Evolutionary conservation across 2,329 filamentous ascomycete genomes (phyloP).

Genomic region (Ambrosiella beaveri): DNA sequence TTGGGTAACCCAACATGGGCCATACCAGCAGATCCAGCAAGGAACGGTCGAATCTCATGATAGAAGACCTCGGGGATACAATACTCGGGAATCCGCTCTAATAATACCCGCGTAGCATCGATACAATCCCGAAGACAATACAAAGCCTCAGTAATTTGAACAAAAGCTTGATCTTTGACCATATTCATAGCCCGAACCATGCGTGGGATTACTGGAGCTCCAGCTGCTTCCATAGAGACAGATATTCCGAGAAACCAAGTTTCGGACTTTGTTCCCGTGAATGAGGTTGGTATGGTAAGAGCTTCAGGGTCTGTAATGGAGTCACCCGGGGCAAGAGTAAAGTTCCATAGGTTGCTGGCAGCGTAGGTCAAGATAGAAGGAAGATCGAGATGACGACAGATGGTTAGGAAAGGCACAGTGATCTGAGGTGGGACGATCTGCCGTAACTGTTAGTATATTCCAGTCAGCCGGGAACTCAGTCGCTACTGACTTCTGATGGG

Average conservation of each 20-base stretch:
- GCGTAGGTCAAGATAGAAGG: constrained; percentile 90
- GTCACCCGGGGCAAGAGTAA: constrained; percentile 64
- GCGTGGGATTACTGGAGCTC: constrained; percentile 67
- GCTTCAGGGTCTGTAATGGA: constrained; percentile 44
- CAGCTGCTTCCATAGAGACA: constrained; percentile 84
- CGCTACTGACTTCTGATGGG: constrained; percentile 34
- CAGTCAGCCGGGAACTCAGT: neutral
- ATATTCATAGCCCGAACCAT: constrained; percentile 79
- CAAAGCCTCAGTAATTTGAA: constrained; percentile 56
- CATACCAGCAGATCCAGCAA: constrained; percentile 97
- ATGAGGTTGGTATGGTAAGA: constrained; percentile 70
- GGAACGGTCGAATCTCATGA: constrained; percentile 79
- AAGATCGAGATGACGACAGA: constrained; percentile 64
- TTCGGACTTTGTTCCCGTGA: constrained; percentile 87
- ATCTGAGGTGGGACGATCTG: constrained; percentile 62
- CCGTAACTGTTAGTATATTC: neutral
- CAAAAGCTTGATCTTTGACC: constrained; percentile 49
- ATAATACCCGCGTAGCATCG: constrained; percentile 60
- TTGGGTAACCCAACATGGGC: constrained; percentile 73
- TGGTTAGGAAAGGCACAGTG: constrained; percentile 61
- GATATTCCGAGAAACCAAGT: constrained; percentile 99
- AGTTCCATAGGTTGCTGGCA: constrained; percentile 88
- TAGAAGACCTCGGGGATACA: constrained; percentile 94
- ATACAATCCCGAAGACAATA: constrained; percentile 68
- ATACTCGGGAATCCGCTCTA: constrained; percentile 84